Evolutionary conservation across 768 basidiomycete genomes (phyloP), one percentile per base, ranked within the genome.

Genomic region (Kwoniella botswanensis): DNA sequence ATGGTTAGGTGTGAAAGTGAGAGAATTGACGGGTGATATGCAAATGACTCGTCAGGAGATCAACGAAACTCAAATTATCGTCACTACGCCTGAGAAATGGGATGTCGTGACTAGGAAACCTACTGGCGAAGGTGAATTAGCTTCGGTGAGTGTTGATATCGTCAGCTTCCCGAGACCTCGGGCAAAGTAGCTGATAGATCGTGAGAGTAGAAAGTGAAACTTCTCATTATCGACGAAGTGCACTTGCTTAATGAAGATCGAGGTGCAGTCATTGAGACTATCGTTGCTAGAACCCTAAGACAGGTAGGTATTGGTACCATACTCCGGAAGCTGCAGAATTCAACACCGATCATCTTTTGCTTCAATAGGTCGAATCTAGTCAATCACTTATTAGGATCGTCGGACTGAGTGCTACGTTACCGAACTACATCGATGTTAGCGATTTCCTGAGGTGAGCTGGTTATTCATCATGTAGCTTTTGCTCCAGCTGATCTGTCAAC

Each of bases 41-140:
- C 97, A 98, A 82, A 84, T 99, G 82, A 93, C 97, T 17, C 91
- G 92, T 82, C 87, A 89, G 46, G 96, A 98, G 84, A 94, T 99
- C 70, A 91, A 92, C 1, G 90, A 92, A 83, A 98, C 97, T 11
- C 96, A 98, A 80, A 91, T 99, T 56, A 98, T 99, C 69, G 94
- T 99, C 7, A 99, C 97, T 2, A 99, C 97, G 1, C 97, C 97
- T 0, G 97, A 99, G 82, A 99, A 99, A 83, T 99, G 97, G 97
- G 97, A 98, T 75, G 97, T 99, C 0, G 97, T 99, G 2, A 99
- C 97, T 10, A 86, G 97, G 71, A 98, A 97, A 82, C 94, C 96
- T 0, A 94, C 92, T 0, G 94, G 95, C 9, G 97, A 98, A 85
- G 96, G 94, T 13, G 95, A 98, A 81, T 86, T 98, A n/a, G 93